A percentile compares a stretch with the other conserved stretches of the same genome.
Evolutionary conservation across 1,139 yeast species (phyloP).

Genomic region (Lodderomyces margitis): DNA sequence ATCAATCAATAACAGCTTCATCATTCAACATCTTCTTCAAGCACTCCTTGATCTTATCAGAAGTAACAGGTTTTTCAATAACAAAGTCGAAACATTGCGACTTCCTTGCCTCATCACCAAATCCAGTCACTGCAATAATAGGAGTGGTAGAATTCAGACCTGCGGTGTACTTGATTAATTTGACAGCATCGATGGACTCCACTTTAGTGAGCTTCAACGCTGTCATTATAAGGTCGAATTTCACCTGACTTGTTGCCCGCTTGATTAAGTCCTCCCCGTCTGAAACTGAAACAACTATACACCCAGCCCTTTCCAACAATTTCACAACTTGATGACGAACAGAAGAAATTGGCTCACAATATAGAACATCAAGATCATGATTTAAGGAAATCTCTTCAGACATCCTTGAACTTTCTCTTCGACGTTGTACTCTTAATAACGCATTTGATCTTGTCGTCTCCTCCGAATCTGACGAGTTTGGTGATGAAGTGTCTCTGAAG

Average conservation of each 20-base stretch:
- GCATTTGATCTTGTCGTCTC: conserved; percentile 53
- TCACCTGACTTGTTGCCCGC: conserved; percentile 78
- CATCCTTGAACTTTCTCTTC: conserved; percentile 52
- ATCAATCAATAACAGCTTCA: neutral
- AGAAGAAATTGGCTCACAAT: conserved; percentile 87
- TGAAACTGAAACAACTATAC: conserved; percentile 75
- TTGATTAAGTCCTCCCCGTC: conserved; percentile 84
- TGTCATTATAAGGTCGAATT: conserved; percentile 80
- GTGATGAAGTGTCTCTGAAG: conserved; percentile 37
- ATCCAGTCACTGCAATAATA: conserved; percentile 73
- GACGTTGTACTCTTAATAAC: conserved; percentile 51
- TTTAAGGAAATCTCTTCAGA: conserved; percentile 10
- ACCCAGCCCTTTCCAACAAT: conserved; percentile 68
- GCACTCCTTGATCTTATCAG: conserved; percentile 24
- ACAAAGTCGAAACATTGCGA: conserved; percentile 66
- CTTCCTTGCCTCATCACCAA: conserved; percentile 61
- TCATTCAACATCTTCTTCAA: neutral
- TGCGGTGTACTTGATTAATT: conserved; percentile 71
- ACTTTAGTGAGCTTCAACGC: conserved; percentile 69
- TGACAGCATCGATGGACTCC: conserved; percentile 72
- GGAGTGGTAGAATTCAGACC: conserved; percentile 78
- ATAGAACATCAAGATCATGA: conserved; percentile 58
- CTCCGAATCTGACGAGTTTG: conserved; percentile 70
- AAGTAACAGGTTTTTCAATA: conserved; percentile 71
- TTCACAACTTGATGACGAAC: conserved; percentile 68